phyloP scores from a whole-genome alignment of 148 eudicot species.

The Agrostemma githago region DNA sequence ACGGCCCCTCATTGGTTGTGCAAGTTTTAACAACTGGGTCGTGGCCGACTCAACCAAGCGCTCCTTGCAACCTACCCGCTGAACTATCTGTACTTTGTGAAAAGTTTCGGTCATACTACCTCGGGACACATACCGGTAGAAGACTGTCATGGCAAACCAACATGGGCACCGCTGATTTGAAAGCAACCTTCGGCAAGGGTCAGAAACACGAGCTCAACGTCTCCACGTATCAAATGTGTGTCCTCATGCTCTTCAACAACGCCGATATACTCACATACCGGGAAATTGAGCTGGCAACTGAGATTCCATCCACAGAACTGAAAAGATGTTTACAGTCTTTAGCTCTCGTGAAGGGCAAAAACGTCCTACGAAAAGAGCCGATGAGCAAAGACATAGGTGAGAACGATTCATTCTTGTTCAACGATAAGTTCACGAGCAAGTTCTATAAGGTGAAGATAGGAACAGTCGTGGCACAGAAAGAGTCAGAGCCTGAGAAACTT shows the following conservation, averaged over 20 bases:
- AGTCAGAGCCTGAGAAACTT: slow-evolving; percentile 83
- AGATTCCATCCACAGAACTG: slow-evolving; percentile 59
- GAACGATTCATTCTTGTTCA: slow-evolving; percentile 51
- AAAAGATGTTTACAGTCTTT: slow-evolving; percentile 72
- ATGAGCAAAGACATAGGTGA: slow-evolving; percentile 75
- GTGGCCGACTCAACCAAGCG: slow-evolving; percentile 76
- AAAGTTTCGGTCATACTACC: slow-evolving; percentile 71
- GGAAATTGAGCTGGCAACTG: slow-evolving; percentile 85
- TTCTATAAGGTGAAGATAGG: slow-evolving; percentile 80
- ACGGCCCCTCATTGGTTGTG: slow-evolving; percentile 59
- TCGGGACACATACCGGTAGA: slow-evolving; percentile 78
- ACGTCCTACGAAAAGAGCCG: slow-evolving; percentile 73
- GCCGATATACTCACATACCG: slow-evolving; percentile 54
- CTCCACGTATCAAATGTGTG: slow-evolving; percentile 81
- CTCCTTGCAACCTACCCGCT: slow-evolving; percentile 74
- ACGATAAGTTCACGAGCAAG: slow-evolving; percentile 76
- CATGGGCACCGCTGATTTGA: slow-evolving; percentile 77
- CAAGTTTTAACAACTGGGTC: slow-evolving; percentile 81
- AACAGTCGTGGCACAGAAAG: slow-evolving; percentile 78
- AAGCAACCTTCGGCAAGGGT: slow-evolving; percentile 66
- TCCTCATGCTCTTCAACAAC: slow-evolving; percentile 78
- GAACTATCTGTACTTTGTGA: slow-evolving; percentile 69
- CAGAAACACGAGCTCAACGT: slow-evolving; percentile 81
- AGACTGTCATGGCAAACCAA: slow-evolving; percentile 83
- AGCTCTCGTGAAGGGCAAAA: slow-evolving; percentile 79